phyloP scores from a whole-genome alignment of 2,329 filamentous ascomycete genomes.

The Microcyclosporella mali region DNA sequence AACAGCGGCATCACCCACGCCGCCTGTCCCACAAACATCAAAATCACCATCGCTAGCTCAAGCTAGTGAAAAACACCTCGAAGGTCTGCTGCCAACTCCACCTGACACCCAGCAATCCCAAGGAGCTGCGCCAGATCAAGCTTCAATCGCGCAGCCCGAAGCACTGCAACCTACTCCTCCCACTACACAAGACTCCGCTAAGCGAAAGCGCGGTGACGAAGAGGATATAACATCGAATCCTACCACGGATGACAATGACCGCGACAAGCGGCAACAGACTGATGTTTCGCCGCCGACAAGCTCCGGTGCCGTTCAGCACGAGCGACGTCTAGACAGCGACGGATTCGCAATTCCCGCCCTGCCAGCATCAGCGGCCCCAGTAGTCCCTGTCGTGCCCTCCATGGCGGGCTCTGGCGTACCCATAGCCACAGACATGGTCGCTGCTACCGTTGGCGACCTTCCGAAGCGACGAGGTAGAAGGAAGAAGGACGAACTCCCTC shows the following conservation, averaged over 20 bases:
- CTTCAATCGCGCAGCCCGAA: background rate
- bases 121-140: background rate
- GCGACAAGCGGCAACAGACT: slow-evolving; percentile 18
- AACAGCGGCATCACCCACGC: slow-evolving; percentile 1
- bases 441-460: slow-evolving; percentile 18
- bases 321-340: slow-evolving; percentile 34
- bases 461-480: slow-evolving; percentile 31
- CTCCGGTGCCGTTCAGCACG: slow-evolving; percentile 1
- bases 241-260: slow-evolving; percentile 1
- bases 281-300: slow-evolving; percentile 3
- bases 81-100: too few relatives aligned
- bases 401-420: background rate
- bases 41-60: too few relatives aligned
- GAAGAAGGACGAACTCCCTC: slow-evolving; percentile 26
- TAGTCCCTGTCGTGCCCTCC: background rate
- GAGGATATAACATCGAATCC: slow-evolving; percentile 9
- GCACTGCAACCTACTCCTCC: background rate
- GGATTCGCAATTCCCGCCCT: slow-evolving; percentile 37
- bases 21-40: too few relatives aligned
- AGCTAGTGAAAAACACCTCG: too few relatives aligned
- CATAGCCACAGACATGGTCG: background rate
- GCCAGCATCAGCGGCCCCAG: slow-evolving; percentile 4
- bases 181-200: slow-evolving; percentile 7
- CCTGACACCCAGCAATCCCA: too few relatives aligned
- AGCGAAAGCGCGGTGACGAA: slow-evolving; percentile 17